A percentile compares a stretch with the other conserved stretches of the same genome.
These are phyloP conservation scores for Saccharomyces hybrid DNA, from an alignment of 1,139 yeast species.

Conservation along the genomic window DNA sequence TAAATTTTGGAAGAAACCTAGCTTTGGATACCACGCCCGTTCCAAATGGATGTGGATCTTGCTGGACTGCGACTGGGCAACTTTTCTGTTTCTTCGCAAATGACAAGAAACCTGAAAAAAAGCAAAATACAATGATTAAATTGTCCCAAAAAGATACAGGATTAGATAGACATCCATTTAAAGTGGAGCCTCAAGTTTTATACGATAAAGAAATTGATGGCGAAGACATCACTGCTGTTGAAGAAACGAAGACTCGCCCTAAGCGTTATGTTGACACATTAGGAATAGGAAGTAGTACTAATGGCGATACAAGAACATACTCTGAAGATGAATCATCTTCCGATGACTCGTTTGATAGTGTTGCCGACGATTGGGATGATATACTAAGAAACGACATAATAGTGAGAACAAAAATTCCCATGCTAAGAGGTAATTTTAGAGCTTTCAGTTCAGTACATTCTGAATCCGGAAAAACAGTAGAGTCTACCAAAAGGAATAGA, in stretches of 20 bases:
- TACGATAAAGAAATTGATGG: not conserved
- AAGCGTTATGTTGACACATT: not conserved
- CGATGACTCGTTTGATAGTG: conserved; percentile 32
- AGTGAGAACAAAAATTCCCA: conserved; percentile 33
- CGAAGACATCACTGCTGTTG: conserved; percentile 6
- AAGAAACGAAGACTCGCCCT: conserved; percentile 9
- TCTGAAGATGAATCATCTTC: conserved; percentile 31
- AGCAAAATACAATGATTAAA: conserved; percentile 34
- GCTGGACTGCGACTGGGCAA: conserved; percentile 78
- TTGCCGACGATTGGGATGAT: conserved; percentile 38
- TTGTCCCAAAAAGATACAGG: conserved; percentile 39
- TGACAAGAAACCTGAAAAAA: conserved; percentile 35
- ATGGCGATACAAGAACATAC: not conserved
- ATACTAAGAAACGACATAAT: conserved; percentile 34
- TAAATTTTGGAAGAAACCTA: conserved; percentile 15
- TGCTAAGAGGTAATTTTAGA: conserved; percentile 22
- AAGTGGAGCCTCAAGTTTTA: not conserved
- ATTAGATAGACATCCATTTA: conserved; percentile 7
- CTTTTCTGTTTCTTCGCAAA: conserved; percentile 79
- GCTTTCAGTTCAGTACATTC: conserved; percentile 24
- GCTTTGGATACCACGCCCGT: conserved; percentile 75
- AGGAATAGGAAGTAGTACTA: not conserved
- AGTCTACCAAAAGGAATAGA: conserved; percentile 26
- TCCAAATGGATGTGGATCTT: conserved; percentile 90
- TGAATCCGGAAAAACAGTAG: conserved; percentile 25